A percentile compares a stretch with the other conserved stretches of the same genome.
These are phyloP conservation scores for Calocybe indica DNA, from an alignment of 768 basidiomycete genomes.

Conservation along the genomic window DNA sequence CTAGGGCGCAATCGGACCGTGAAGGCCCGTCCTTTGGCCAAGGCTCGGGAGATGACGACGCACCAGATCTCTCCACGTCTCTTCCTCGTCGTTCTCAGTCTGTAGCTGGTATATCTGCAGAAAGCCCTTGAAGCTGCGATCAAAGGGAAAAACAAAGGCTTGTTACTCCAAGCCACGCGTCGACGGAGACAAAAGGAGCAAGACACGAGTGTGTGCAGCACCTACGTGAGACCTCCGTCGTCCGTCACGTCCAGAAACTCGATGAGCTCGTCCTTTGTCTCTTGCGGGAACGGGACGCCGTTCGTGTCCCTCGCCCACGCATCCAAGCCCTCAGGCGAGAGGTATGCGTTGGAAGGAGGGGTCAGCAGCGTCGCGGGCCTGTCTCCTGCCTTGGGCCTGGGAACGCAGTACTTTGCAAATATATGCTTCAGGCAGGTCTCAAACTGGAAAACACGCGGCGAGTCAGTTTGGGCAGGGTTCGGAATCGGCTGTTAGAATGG, in stretches of 20 bases:
- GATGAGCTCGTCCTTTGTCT: slow-evolving; percentile 71
- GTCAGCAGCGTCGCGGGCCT: slow-evolving; percentile 23
- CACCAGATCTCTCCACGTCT: slow-evolving; percentile 81
- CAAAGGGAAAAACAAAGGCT: not conserved
- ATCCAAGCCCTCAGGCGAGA: slow-evolving; percentile 59
- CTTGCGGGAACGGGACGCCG: slow-evolving; percentile 70
- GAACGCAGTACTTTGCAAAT: slow-evolving; percentile 72
- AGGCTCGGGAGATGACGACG: slow-evolving; percentile 14
- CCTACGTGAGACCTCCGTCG: slow-evolving; percentile 68
- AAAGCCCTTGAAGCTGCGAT: slow-evolving; percentile 66
- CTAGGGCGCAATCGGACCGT: slow-evolving; percentile 25
- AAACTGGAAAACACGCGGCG: slow-evolving; percentile 32
- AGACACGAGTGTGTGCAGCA: slow-evolving; percentile 5
- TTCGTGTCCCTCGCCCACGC: slow-evolving; percentile 78
- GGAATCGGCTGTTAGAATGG: not conserved
- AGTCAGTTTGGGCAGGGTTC: not conserved
- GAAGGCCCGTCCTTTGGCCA: not conserved
- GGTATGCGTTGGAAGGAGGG: slow-evolving; percentile 51
- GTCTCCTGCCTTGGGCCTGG: slow-evolving; percentile 19
- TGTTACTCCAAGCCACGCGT: not conserved
- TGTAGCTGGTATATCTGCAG: slow-evolving; percentile 82
- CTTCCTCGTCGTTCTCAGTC: slow-evolving; percentile 77
- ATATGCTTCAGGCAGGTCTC: slow-evolving; percentile 70
- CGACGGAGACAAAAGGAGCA: not conserved
- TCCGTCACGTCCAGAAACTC: slow-evolving; percentile 74